Evolutionary conservation across 1,139 yeast species (phyloP).

Genomic region (Scheffersomyces cryptocercus): DNA sequence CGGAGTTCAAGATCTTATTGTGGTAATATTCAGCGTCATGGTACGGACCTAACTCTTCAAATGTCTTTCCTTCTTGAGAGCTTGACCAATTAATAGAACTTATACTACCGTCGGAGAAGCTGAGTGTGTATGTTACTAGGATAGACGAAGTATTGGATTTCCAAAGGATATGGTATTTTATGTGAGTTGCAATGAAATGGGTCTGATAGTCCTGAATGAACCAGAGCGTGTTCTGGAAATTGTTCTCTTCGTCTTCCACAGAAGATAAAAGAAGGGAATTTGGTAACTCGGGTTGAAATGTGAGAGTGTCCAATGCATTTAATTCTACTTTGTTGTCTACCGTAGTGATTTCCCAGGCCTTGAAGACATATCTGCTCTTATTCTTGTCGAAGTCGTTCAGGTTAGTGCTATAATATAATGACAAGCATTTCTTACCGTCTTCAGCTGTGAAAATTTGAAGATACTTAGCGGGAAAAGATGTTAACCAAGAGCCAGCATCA

Average conservation of each 20-base stretch:
- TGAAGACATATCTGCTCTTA: slow-evolving; percentile 25
- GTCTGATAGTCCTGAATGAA: slow-evolving; percentile 39
- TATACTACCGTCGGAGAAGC: slow-evolving; percentile 19
- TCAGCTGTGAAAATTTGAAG: slow-evolving; percentile 17
- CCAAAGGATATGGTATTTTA: slow-evolving; percentile 49
- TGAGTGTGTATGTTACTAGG: slow-evolving; percentile 21
- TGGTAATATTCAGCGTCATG: slow-evolving; percentile 39
- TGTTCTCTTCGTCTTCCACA: slow-evolving; percentile 2
- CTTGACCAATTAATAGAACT: slow-evolving; percentile 19
- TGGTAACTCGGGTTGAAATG: slow-evolving; percentile 30
- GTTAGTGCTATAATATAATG: slow-evolving; percentile 15
- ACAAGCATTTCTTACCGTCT: slow-evolving; percentile 13
- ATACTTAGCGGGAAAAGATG: slow-evolving; percentile 34
- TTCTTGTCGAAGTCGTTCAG: slow-evolving; percentile 7
- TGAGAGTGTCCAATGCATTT: slow-evolving; percentile 27
- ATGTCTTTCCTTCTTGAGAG: slow-evolving; percentile 6
- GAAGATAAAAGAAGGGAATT: slow-evolving; percentile 8
- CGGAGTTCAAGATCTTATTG: slow-evolving; percentile 48
- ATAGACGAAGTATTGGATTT: slow-evolving; percentile 62
- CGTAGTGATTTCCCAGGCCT: slow-evolving; percentile 20
- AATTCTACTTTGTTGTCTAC: slow-evolving; percentile 20
- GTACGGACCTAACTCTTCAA: slow-evolving; percentile 24
- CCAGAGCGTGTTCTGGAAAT: slow-evolving; percentile 38
- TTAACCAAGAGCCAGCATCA: slow-evolving; percentile 28
- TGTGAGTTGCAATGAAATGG: slow-evolving; percentile 25